These are phyloP conservation scores for Psophocarpus tetragonolobus DNA, from an alignment of 306 rosid genomes.

Conservation along the genomic window DNA sequence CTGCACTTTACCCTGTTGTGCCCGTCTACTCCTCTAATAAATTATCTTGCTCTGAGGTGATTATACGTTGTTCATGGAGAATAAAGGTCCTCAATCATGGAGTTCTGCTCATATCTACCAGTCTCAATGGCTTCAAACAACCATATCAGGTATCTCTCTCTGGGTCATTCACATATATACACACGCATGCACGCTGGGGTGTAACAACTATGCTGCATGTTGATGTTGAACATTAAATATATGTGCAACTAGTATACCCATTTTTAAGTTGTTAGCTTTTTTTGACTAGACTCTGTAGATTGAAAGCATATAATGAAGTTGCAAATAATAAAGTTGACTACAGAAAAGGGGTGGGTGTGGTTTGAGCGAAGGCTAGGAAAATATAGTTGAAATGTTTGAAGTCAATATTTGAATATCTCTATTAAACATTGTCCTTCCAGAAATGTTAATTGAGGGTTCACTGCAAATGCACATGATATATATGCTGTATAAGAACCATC, in stretches of 20 bases:
- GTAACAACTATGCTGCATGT: constrained; percentile 10
- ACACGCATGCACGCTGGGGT: neutral
- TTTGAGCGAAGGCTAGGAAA: neutral
- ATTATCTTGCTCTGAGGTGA: constrained; percentile 16
- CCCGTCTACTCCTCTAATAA: neutral
- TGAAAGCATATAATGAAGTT: constrained; percentile 7
- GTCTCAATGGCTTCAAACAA: constrained; percentile 52
- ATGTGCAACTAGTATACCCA: neutral
- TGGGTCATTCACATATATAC: neutral
- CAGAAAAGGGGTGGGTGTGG: neutral
- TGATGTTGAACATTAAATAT: constrained; percentile 13
- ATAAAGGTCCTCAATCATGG: constrained; percentile 24
- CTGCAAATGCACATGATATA: neutral
- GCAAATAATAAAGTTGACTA: neutral
- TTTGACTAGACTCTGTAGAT: constrained; percentile 21
- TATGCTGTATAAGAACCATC: neutral
- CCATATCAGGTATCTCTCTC: constrained; percentile 43
- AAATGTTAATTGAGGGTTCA: neutral
- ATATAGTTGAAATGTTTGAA: constrained; percentile 25
- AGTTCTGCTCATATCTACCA: constrained; percentile 31
- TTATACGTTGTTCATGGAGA: constrained; percentile 43
- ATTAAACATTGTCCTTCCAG: neutral
- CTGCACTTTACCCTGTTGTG: neutral
- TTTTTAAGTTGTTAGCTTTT: neutral
- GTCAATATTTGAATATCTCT: constrained; percentile 13